Base-by-base conservation (phyloP, 164 flowering plant species). In the Macadamia tetraphylla region DNA sequence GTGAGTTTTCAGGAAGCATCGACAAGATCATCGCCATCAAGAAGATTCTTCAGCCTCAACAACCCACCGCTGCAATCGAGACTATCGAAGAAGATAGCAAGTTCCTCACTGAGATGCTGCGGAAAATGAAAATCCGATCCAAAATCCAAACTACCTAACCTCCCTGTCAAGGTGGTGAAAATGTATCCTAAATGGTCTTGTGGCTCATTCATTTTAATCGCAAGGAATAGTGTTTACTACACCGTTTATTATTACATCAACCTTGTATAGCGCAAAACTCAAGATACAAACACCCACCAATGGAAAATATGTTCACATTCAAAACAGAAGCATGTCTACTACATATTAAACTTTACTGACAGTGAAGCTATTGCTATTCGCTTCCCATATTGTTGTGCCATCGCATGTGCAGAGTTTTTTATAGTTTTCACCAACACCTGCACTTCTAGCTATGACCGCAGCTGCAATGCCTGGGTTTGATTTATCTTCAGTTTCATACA, bases 301-400 rank as follows among this genome's bases (percentile, higher is more conserved):
- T 46, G 13, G 51, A 46, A 46, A 8, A 46, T 46, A 46, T 46
- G 51, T 46, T 46, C 57, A 53, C 6, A 53, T 53, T 53, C 6
- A 11, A 53, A 17, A 17, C 15, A 53, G 57, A 11, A 53, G 18
- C 14, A 53, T 17, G 57, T 53, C 57, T 53, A 40, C 18, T 58
- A 46, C 17, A 52, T 17, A 62, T 74, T 58, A 81, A 63, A 85
- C 82, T 75, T 88, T 85, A 80, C 88, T 83, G 69, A 74, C 52
- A 40, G 80, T 82, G 67, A 83, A 89, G 75, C 84, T 88, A 1
- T 65, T 71, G 74, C 81, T 76, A 14, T 75, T 83, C 15, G 97
- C 82, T 76, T 92, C 98, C 96, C 97, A 94, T 29, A 94, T 88
- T 73, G 87, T 85, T 29, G 92, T 90, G 8, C 98, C 97, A 77